Percentiles rank a stretch among this genome's conserved stretches.
These are phyloP conservation scores for Oryza brachyantha DNA, from an alignment of 176 grass and related monocot species.

Conservation along the genomic window DNA sequence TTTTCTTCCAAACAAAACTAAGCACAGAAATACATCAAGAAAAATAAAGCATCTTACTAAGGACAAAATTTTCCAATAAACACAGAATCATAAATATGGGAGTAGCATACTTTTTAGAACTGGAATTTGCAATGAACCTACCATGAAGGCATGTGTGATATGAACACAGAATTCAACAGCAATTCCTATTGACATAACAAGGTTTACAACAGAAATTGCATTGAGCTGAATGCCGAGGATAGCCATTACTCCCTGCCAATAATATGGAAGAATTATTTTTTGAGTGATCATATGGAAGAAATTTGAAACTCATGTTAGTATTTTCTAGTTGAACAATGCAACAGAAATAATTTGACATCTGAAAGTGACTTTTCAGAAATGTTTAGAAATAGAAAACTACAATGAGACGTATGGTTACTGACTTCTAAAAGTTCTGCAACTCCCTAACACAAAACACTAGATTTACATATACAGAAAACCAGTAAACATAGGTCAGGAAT, in stretches of 20 bases:
- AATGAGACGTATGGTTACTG: slow-evolving; percentile 13
- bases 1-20: background rate
- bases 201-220: slow-evolving; percentile 95
- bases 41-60: background rate
- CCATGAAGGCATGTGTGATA: slow-evolving; percentile 93
- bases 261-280: background rate
- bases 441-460: background rate
- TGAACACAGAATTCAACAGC: slow-evolving; percentile 99
- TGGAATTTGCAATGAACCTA: slow-evolving; percentile 51
- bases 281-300: too few relatives aligned
- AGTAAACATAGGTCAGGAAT: slow-evolving; percentile 2
- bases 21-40: slow-evolving; percentile 10
- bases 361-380: slow-evolving; percentile 5
- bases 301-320: background rate
- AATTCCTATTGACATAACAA: slow-evolving; percentile 99
- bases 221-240: slow-evolving; percentile 93
- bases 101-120: slow-evolving; percentile 1
- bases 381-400: slow-evolving; percentile 6
- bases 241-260: slow-evolving; percentile 90
- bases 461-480: slow-evolving; percentile 13
- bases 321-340: too few relatives aligned
- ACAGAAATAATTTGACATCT: background rate
- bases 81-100: background rate
- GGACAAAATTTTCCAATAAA: background rate
- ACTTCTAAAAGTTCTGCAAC: slow-evolving; percentile 12